These are phyloP conservation scores for Nicotiana undulata DNA, from an alignment of 257 asterid species.

Conservation along the genomic window DNA sequence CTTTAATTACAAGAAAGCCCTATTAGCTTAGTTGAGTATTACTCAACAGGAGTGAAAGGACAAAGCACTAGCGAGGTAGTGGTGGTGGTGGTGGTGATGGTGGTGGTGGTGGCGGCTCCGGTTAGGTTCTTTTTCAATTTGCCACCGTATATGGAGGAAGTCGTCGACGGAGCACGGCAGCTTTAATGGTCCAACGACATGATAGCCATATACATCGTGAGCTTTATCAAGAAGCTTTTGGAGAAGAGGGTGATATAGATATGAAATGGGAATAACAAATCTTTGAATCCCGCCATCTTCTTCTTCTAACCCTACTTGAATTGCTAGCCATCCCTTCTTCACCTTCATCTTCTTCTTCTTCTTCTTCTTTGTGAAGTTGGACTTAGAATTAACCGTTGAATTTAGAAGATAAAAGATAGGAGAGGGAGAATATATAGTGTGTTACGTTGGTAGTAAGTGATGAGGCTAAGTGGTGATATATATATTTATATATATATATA, in stretches of 20 bases:
- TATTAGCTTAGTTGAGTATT: not conserved
- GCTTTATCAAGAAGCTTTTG: conserved; percentile 33
- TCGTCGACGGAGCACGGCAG: conserved; percentile 38
- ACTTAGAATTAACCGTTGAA: not conserved
- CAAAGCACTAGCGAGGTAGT: conserved; percentile 12
- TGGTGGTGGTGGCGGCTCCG: conserved; percentile 9
- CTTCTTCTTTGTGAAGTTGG: not conserved
- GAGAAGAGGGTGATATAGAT: conserved; percentile 31
- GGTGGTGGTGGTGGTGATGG: conserved; percentile 10
- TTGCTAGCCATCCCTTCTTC: conserved; percentile 27
- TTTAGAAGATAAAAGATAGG: not conserved
- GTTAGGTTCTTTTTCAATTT: conserved; percentile 26
- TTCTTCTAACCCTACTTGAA: conserved; percentile 30
- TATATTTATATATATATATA: not conserved
- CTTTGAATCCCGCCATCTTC: conserved; percentile 22
- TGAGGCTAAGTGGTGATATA: not conserved
- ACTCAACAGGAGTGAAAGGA: conserved; percentile 26
- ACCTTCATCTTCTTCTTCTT: not conserved
- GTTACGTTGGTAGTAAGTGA: not conserved
- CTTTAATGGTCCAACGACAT: conserved; percentile 27
- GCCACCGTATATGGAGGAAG: conserved; percentile 40
- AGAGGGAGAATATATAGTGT: not conserved
- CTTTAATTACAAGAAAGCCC: not conserved
- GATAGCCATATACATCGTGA: conserved; percentile 35
- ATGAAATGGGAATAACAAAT: conserved; percentile 33